phyloP scores from a whole-genome alignment of 257 asterid species.

The Marsdenia floribunda region DNA sequence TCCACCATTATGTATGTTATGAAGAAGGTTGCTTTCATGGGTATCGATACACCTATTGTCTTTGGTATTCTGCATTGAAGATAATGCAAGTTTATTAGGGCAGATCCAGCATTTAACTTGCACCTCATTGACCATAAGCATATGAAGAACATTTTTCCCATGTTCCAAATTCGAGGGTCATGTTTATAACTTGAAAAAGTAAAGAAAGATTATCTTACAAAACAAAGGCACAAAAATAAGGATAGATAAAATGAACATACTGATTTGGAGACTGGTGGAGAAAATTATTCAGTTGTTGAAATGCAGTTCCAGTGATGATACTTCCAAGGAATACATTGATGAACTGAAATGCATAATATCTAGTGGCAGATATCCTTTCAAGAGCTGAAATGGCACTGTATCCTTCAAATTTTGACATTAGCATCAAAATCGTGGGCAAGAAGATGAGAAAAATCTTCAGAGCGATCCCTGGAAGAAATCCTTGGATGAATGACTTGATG shows the following conservation, averaged over 20 bases:
- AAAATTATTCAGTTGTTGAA: slow-evolving; percentile 70
- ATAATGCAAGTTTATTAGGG: no score
- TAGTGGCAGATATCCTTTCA: slow-evolving; percentile 78
- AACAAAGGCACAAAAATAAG: background rate
- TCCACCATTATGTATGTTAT: slow-evolving; percentile 92
- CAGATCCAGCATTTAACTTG: no score
- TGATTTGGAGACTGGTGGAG: slow-evolving; percentile 57
- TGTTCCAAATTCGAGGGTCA: no score
- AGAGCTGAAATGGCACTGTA: slow-evolving; percentile 61
- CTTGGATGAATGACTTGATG: slow-evolving; percentile 90
- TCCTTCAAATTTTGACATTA: slow-evolving; percentile 91
- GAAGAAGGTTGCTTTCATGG: slow-evolving; percentile 97
- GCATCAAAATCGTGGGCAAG: slow-evolving; percentile 78
- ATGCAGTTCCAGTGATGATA: slow-evolving; percentile 81
- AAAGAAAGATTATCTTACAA: no score
- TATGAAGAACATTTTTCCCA: no score
- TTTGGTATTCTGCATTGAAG: slow-evolving; percentile 56
- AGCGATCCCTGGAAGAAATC: slow-evolving; percentile 91
- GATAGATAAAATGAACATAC: slow-evolving; percentile 38
- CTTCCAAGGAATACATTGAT: slow-evolving; percentile 85
- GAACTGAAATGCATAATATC: slow-evolving; percentile 69
- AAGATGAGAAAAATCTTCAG: slow-evolving; percentile 87
- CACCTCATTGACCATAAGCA: no score
- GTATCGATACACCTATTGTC: slow-evolving; percentile 81
- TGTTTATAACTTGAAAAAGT: no score